These are phyloP conservation scores for Penicillium herquei DNA, from an alignment of 495 filamentous ascomycete species.

Conservation along the genomic window DNA sequence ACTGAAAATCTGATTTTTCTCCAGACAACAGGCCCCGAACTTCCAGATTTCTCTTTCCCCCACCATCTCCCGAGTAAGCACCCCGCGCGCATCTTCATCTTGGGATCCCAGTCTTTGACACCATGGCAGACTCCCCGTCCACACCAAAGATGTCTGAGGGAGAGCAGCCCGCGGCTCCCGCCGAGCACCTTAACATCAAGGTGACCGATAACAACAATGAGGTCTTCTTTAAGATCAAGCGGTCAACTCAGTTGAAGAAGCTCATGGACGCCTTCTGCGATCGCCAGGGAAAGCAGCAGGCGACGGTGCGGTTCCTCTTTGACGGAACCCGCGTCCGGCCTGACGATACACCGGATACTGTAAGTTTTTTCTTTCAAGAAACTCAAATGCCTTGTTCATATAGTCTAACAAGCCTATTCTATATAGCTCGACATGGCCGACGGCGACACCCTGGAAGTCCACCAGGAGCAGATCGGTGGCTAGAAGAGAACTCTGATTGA, in stretches of 20 bases:
- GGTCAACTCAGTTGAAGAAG: slow-evolving; percentile 92
- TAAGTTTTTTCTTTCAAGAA: slow-evolving; percentile 49
- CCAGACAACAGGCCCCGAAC: background rate
- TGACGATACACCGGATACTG: slow-evolving; percentile 85
- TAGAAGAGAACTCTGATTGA: slow-evolving; percentile 31
- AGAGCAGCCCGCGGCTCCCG: slow-evolving; percentile 53
- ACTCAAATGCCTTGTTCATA: background rate
- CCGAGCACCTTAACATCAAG: slow-evolving; percentile 97
- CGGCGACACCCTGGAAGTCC: slow-evolving; percentile 94
- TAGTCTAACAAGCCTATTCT: background rate
- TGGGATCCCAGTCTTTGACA: background rate
- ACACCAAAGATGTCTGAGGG: slow-evolving; percentile 21
- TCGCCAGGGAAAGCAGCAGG: slow-evolving; percentile 80
- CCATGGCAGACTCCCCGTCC: background rate
- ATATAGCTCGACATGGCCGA: slow-evolving; percentile 92
- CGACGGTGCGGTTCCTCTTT: slow-evolving; percentile 92
- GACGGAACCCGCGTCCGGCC: slow-evolving; percentile 89
- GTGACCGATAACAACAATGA: slow-evolving; percentile 99
- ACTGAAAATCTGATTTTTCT: too few relatives aligned
- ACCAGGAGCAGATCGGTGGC: slow-evolving; percentile 96
- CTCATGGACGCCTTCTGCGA: slow-evolving; percentile 99
- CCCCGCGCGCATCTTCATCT: slow-evolving; percentile 4
- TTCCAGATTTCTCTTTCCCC: slow-evolving; percentile 1
- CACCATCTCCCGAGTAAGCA: background rate
- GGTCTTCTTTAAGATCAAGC: slow-evolving; percentile 99